Base-by-base conservation (phyloP, 1,284 basidiomycete genomes). In the Austropuccinia psidii region DNA sequence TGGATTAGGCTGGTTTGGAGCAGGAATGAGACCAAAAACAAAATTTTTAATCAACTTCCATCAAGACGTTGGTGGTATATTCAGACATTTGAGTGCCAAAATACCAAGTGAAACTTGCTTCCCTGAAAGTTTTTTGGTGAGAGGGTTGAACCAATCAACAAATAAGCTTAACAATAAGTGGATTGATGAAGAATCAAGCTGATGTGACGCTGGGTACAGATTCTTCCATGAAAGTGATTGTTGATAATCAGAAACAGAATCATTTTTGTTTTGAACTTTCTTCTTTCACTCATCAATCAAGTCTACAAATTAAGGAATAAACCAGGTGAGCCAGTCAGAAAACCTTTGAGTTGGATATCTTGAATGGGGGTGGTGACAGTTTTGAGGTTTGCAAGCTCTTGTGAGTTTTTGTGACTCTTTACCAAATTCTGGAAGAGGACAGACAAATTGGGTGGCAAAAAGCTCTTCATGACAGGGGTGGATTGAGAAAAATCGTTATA, bases 271-370 rank as follows among this genome's bases (percentile, higher is more conserved):
- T n/a, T n/a, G n/a, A n/a, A n/a, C n/a, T n/a, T n/a, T n/a, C n/a
- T n/a, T n/a, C n/a, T n/a, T n/a, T 41, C 61, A 64, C 17, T 64
- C 41, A 43, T 64, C 61, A 64, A 64, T 64, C 27, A 41, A 41
- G 19, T 64, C 17, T 47, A 45, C 61, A 64, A 47, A 27, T 29
- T 64, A 19, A 31, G 39, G 61, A 8, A 64, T 27, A 15, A 64
- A 64, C 61, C 61, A 64, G 2, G 19, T 27, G 39, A 61, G 58
- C 58, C 58, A 61, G 5, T 39, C 58, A 35, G 15, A 17, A 61
- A 61, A 24, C 4, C 24, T 41, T 64, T 64, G 61, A 45, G 41
- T 64, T 6, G 24, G 21, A 47, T 43, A 27, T 55, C 27, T 55
- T 55, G 52, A 21, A 55, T 17, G 4, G 5, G 5, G 47, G 7